Percentiles rank a stretch among this genome's conserved stretches.
These are phyloP conservation scores for Candida neerlandica DNA, from an alignment of 1,139 yeast genomes.

Conservation along the genomic window DNA sequence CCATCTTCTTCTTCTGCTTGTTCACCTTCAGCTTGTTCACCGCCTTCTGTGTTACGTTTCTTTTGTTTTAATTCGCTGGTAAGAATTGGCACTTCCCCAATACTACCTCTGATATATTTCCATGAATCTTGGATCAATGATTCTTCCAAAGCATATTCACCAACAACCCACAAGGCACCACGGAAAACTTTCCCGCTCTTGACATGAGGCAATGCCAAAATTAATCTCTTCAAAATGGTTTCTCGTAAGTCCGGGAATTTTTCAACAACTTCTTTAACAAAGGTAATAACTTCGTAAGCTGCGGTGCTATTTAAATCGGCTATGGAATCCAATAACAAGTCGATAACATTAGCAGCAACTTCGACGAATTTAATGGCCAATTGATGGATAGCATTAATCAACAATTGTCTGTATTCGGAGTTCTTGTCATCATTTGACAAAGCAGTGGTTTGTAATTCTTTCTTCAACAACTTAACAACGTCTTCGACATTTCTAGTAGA, in stretches of 20 bases:
- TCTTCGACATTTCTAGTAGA: conserved; percentile 92
- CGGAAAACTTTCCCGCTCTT: conserved; percentile 91
- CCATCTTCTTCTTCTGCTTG: conserved; percentile 24
- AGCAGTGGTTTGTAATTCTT: conserved; percentile 77
- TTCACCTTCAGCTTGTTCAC: conserved; percentile 25
- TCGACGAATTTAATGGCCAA: conserved; percentile 88
- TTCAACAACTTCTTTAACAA: conserved; percentile 92
- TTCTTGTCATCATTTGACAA: conserved; percentile 75
- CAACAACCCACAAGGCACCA: conserved; percentile 94
- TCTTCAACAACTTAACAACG: conserved; percentile 86
- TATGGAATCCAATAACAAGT: conserved; percentile 81
- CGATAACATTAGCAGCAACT: conserved; percentile 91
- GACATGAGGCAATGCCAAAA: conserved; percentile 63
- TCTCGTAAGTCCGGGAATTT: conserved; percentile 82
- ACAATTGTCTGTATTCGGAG: conserved; percentile 83
- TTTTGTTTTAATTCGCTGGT: conserved; percentile 69
- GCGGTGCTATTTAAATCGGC: conserved; percentile 81
- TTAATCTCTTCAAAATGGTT: conserved; percentile 64
- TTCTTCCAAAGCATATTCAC: conserved; percentile 83
- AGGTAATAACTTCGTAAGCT: conserved; percentile 87
- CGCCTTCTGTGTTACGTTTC: conserved; percentile 36
- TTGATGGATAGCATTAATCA: conserved; percentile 86
- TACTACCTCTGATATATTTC: conserved; percentile 78
- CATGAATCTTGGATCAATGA: conserved; percentile 80
- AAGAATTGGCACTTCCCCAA: conserved; percentile 91